Base-by-base conservation (phyloP, 805 yeast genomes). In the Candida ovalis region DNA sequence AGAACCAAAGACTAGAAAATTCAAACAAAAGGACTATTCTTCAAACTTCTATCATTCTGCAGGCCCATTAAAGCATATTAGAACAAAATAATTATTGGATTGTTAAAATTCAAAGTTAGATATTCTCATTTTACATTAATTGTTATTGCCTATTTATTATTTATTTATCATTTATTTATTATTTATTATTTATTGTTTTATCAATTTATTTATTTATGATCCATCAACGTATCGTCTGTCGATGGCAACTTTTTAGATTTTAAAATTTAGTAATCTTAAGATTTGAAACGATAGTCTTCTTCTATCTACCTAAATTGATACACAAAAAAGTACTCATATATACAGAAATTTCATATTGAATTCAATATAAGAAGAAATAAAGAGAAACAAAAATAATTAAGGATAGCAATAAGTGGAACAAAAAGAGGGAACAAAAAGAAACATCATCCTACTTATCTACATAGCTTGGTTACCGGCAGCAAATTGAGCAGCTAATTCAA, bases 1-100 rank as follows among this genome's bases (percentile, higher is more conserved):
- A 66, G 94, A 87, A 67, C 95, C 96, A 47, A 84, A 86, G 63
- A 71, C 72, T 60, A 82, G 89, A 63, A 81, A 76, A 51, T 85
- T 88, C 71, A 77, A 81, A 63, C 78, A 77, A 75, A 88, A 88
- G 74, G 85, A 81, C 45, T 87, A 88, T 61, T 76, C 91, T 36
- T 70, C 73, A 49, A 87, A 87, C 75, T 87, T 87, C 64, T 69
- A 69, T 60, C 92, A 86, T 67, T 74, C 81, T 28, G 57, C 80
- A 2, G 87, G 86, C 22, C 85, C 86, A 46, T 76, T 87, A 66
- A 88, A 88, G 72, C 87, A 80, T 63, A 85, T 87, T 58, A 79
- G 90, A 74, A 88, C 95, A 49, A 87, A 87, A 68, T 44, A n/a
- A 22, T 28, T 23, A 17, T n/a, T n/a, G 21, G 3, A 35, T 30